A percentile compares a stretch with the other conserved stretches of the same genome.
Evolutionary conservation across 169 alveolate species (phyloP).

Genomic region (Nephromyces sp.): DNA sequence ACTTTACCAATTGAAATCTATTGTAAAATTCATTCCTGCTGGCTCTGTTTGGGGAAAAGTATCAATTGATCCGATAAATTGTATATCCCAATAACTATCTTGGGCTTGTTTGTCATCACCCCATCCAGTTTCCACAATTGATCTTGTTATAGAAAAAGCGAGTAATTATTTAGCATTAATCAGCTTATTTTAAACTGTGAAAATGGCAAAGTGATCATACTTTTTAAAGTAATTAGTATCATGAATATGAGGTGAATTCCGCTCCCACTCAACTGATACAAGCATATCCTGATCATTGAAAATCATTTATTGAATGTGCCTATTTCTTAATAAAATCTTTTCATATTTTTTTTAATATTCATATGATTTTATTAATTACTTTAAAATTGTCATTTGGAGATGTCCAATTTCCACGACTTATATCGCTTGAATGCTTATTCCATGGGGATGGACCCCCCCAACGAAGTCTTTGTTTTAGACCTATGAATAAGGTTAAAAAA

Average conservation of each 20-base stretch:
- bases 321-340: no score
- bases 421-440: conserved; percentile 37
- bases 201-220: conserved; percentile 11
- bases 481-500: background rate
- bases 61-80: conserved; percentile 65
- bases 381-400: conserved; percentile 34
- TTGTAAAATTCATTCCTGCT: conserved; percentile 62
- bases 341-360: background rate
- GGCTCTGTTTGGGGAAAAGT: conserved; percentile 56
- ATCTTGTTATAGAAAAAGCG: conserved; percentile 30
- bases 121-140: conserved; percentile 53
- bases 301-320: no score
- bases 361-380: conserved; percentile 30
- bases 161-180: background rate
- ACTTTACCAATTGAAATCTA: conserved; percentile 57
- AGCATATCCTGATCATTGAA: conserved; percentile 46
- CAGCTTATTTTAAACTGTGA: background rate
- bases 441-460: conserved; percentile 11
- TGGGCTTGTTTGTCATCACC: conserved; percentile 48
- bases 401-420: conserved; percentile 58
- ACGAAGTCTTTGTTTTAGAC: conserved; percentile 15
- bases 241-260: conserved; percentile 39
- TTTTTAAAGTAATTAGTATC: conserved; percentile 49
- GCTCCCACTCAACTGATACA: conserved; percentile 58
- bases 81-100: conserved; percentile 63